Percentiles rank a stretch among this genome's conserved stretches.
Conservation (phyloP, 306 rosid genomes). For the Cyamopsis tetragonoloba region DNA sequence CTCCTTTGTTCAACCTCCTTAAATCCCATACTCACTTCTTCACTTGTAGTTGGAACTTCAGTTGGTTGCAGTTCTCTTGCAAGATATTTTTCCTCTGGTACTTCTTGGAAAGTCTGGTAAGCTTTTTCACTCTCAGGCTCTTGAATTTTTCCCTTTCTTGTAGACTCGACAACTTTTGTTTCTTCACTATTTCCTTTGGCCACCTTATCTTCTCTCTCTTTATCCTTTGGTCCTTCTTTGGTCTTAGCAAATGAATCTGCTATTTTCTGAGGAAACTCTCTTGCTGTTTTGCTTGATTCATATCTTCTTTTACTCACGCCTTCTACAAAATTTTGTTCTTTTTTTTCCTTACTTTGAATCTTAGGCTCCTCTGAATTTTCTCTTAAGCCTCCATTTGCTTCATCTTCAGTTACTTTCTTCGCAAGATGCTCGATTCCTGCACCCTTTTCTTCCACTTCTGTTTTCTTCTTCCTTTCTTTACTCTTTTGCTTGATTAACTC, state of each 20-base stretch:
- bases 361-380: not conserved
- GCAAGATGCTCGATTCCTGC: not conserved
- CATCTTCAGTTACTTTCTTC: not conserved
- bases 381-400: not conserved
- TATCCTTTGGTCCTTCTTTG: not conserved
- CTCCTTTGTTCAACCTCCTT: conserved; percentile 10
- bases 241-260: not conserved
- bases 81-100: not conserved
- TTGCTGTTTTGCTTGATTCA: not conserved
- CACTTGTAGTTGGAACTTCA: not conserved
- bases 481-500: not conserved
- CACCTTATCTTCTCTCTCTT: not conserved
- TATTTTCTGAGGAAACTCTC: not conserved
- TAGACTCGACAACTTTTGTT: conserved; percentile 9
- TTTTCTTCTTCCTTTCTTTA: not conserved
- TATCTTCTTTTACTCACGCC: not conserved
- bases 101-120: not conserved
- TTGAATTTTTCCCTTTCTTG: not conserved
- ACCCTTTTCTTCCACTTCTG: not conserved
- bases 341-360: not conserved
- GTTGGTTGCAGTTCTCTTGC: not conserved
- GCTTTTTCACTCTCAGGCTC: not conserved
- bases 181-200: not conserved
- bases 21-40: not conserved
- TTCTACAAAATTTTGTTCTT: conserved; percentile 8